A percentile compares a stretch with the other conserved stretches of the same genome.
Evolutionary conservation across 441 rosid species (phyloP).

Genomic region (Aleurites moluccanus): DNA sequence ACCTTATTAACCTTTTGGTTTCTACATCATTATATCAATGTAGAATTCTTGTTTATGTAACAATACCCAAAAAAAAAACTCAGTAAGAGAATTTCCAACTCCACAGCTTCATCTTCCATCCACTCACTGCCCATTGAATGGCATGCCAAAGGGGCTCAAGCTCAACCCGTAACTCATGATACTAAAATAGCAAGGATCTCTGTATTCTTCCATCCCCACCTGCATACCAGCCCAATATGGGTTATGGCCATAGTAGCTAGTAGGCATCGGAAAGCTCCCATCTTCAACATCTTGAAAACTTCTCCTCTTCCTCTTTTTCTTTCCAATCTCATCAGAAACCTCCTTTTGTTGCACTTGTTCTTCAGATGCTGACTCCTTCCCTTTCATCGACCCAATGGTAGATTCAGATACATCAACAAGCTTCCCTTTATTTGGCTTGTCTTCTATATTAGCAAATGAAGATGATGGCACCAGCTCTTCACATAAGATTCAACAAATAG

Average conservation of each 20-base stretch:
- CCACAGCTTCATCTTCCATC: neutral
- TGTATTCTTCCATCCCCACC: slow-evolving; percentile 63
- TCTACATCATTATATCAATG: no score
- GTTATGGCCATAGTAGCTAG: slow-evolving; percentile 52
- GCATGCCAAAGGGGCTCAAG: slow-evolving; percentile 44
- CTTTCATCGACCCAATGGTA: slow-evolving; percentile 45
- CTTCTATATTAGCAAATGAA: neutral
- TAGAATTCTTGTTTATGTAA: no score
- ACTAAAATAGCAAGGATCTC: slow-evolving; percentile 43
- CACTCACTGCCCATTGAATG: slow-evolving; percentile 32
- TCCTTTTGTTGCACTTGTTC: neutral
- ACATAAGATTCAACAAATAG: slow-evolving; percentile 36
- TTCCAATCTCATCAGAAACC: neutral
- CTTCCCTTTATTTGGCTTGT: slow-evolving; percentile 45
- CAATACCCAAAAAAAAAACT: no score
- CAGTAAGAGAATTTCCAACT: neutral
- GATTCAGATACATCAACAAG: slow-evolving; percentile 54
- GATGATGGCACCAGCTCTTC: neutral
- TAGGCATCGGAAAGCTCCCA: slow-evolving; percentile 19
- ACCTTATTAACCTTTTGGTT: no score
- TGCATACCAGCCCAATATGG: slow-evolving; percentile 68
- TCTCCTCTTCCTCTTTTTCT: neutral
- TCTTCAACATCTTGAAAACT: neutral
- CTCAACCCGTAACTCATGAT: slow-evolving; percentile 53
- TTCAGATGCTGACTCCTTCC: slow-evolving; percentile 47